Evolutionary conservation across 352 stramenopile species (phyloP).

Genomic region (Pythium phragmiticola): DNA sequence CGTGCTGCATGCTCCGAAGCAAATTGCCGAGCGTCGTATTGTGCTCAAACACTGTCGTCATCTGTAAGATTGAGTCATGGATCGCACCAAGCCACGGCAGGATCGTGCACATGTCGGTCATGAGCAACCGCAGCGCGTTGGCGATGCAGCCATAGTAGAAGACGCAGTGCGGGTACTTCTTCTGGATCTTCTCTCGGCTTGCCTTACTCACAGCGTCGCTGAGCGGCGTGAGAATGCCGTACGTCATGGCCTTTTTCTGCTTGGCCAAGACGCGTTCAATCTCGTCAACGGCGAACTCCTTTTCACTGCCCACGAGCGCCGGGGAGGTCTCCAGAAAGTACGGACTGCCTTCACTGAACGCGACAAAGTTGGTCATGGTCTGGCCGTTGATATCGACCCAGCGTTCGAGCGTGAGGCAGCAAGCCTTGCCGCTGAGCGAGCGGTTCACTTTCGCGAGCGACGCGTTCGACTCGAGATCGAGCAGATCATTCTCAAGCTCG

Average conservation of each 20-base stretch:
- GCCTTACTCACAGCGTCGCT: slow-evolving; percentile 35
- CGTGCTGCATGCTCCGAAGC: slow-evolving; percentile 25
- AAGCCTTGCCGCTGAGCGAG: slow-evolving; percentile 43
- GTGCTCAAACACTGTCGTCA: slow-evolving; percentile 42
- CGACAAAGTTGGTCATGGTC: slow-evolving; percentile 45
- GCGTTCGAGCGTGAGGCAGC: slow-evolving; percentile 58
- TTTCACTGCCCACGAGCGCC: slow-evolving; percentile 16
- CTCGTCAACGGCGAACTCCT: slow-evolving; percentile 40
- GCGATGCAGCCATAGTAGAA: slow-evolving; percentile 71
- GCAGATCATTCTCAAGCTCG: slow-evolving; percentile 66
- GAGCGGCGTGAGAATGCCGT: slow-evolving; percentile 51
- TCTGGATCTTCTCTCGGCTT: slow-evolving; percentile 54
- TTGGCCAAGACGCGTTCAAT: slow-evolving; percentile 49
- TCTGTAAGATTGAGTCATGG: slow-evolving; percentile 36
- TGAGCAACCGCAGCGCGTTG: slow-evolving; percentile 45
- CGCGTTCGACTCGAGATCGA: slow-evolving; percentile 49
- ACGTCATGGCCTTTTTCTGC: slow-evolving; percentile 52
- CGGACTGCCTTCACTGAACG: slow-evolving; percentile 33
- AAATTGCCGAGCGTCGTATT: slow-evolving; percentile 45
- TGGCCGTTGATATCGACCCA: slow-evolving; percentile 45
- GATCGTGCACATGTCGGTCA: slow-evolving; percentile 48
- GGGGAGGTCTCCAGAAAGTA: slow-evolving; percentile 46
- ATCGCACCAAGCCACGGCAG: slow-evolving; percentile 52
- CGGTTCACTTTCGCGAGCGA: slow-evolving; percentile 46
- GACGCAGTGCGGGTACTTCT: slow-evolving; percentile 51